A percentile compares a stretch with the other conserved stretches of the same genome.
These are phyloP conservation scores for Maudiozyma humilis DNA, from an alignment of 1,139 yeast genomes.

Conservation along the genomic window DNA sequence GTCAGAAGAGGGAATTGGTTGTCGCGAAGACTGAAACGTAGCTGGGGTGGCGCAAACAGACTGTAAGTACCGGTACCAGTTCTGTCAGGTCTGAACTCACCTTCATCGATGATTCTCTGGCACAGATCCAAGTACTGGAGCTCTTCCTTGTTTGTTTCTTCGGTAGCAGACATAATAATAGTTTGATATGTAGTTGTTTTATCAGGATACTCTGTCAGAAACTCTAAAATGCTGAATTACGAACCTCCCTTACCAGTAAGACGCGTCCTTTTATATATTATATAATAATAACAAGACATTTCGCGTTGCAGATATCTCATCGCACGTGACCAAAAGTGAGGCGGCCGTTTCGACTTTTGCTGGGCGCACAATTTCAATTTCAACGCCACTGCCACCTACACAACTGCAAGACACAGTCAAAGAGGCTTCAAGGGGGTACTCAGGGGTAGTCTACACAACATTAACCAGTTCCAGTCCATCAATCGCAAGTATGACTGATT, in stretches of 20 bases:
- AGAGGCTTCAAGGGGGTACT: too few relatives aligned
- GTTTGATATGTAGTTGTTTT: too few relatives aligned
- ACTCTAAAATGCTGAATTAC: too few relatives aligned
- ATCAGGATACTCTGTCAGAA: too few relatives aligned
- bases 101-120: slow-evolving; percentile 62
- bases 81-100: slow-evolving; percentile 88
- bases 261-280: neutral
- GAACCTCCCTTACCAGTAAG: neutral
- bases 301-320: neutral
- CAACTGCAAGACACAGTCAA: too few relatives aligned
- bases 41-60: slow-evolving; percentile 90
- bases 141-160: slow-evolving; percentile 43
- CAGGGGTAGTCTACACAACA: neutral
- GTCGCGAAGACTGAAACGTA: slow-evolving; percentile 67
- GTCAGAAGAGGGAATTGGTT: slow-evolving; percentile 81
- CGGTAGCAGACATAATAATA: slow-evolving; percentile 1
- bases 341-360: too few relatives aligned
- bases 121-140: slow-evolving; percentile 82
- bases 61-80: slow-evolving; percentile 95
- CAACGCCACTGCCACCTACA: neutral
- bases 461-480: too few relatives aligned
- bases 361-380: neutral
- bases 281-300: neutral
- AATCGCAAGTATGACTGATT: slow-evolving; percentile 38
- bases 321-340: neutral